Base-by-base conservation (phyloP, 2,329 filamentous ascomycete genomes). In the Aspergillus sp. region DNA sequence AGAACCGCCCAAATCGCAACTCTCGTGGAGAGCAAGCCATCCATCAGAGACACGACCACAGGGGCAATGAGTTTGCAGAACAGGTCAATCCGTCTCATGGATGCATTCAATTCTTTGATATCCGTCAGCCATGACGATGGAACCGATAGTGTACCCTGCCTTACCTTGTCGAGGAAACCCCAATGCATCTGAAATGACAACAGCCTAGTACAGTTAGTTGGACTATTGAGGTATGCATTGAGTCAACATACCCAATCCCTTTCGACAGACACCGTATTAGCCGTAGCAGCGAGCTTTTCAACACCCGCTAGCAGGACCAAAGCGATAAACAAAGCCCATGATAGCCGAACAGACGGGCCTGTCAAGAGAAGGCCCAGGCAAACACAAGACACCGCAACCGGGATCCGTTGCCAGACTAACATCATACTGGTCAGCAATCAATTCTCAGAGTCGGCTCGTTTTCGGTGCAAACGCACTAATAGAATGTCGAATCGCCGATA, bases 201-300 rank as follows among this genome's bases (percentile, higher is more conserved):
- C 70, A 4, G 69, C 70, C 74, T 75, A 30, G 41, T 7, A 43
- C 9, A 23, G 50, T 62, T 49, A 65, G 50, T 9, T 22, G n/a
- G 15, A 11, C 50, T 23, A 53, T 25, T 23, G 17, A 45, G 31
- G 6, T 34, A 34, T 34, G 6, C 13, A 23, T 25, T 15, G 4
- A 46, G 60, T 9, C 54, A 59, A 59, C 74, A 54, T 64, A 80
- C 76, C 89, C 90, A 92, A 68, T 93, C 90, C 68, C 87, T 80
- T 72, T 92, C 90, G 0, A 93, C 83, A 0, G 90, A 81, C 0
- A 92, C 84, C 0, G 85, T 80, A 71, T 92, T 92, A 72, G 87
- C 82, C 6, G 88, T 81, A 1, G 87, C 82, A 15, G 81, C 82
- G 8, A 91, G 74, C 72, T 92, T 93, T 75, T 93, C 91, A 1